Conservation (phyloP, 176 grass and related monocot genomes). For the Typha latifolia region DNA sequence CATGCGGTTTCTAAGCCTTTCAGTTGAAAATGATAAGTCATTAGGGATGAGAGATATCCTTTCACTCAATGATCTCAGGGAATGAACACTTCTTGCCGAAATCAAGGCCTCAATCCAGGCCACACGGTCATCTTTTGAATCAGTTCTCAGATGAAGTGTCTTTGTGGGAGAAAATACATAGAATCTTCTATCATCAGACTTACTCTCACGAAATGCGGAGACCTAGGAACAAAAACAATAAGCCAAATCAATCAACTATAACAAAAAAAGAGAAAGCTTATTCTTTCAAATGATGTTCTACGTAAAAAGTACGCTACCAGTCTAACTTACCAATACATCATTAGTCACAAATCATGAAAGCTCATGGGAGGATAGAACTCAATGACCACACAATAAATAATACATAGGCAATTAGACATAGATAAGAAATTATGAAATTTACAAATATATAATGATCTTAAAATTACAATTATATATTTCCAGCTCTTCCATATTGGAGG, state of each 20-base stretch:
- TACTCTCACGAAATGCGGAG: constrained; percentile 67
- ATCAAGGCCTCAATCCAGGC: constrained; percentile 63
- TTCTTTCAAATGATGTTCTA: background rate
- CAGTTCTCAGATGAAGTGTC: constrained; percentile 55
- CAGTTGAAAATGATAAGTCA: constrained; percentile 47
- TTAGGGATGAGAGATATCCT: constrained; percentile 41
- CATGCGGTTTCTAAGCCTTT: constrained; percentile 44
- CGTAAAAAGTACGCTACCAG: background rate
- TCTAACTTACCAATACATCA: too few species aligned
- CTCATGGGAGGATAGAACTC: too few species aligned
- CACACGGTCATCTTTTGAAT: constrained; percentile 54
- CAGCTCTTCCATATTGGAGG: too few species aligned
- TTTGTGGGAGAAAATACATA: constrained; percentile 85
- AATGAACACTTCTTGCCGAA: constrained; percentile 53
- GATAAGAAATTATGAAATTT: background rate
- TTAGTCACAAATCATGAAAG: too few species aligned
- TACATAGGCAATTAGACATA: background rate
- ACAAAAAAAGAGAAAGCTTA: background rate
- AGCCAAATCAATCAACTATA: constrained; percentile 4
- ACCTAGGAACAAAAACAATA: constrained; percentile 37
- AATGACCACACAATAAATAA: too few species aligned
- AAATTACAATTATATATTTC: too few species aligned
- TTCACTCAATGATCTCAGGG: constrained; percentile 47
- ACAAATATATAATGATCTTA: background rate
- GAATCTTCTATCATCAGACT: constrained; percentile 66